phyloP scores from a whole-genome alignment of 192 early-diverging fungal species.

The Umbelopsis sp. region DNA sequence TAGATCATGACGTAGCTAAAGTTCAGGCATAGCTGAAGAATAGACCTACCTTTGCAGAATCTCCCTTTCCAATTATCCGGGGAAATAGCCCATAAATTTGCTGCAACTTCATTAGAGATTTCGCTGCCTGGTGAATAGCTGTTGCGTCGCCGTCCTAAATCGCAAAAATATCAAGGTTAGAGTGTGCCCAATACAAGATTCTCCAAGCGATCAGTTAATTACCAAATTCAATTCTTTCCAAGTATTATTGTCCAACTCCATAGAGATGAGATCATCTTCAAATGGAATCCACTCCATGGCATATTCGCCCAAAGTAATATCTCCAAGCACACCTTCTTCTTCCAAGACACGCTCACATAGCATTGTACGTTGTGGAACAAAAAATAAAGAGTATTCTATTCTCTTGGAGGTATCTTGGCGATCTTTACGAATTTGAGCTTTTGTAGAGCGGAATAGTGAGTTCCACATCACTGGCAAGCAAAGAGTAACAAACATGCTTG shows the following conservation, averaged over 20 bases:
- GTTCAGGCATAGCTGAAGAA: neutral
- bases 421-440: slow-evolving; percentile 1
- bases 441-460: neutral
- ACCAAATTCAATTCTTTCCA: slow-evolving; percentile 82
- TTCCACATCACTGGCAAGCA: neutral
- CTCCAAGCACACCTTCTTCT: slow-evolving; percentile 90
- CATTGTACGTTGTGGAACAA: slow-evolving; percentile 88
- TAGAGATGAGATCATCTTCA: slow-evolving; percentile 87
- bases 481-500: neutral
- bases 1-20: neutral
- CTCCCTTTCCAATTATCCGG: slow-evolving; percentile 88
- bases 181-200: too few species aligned
- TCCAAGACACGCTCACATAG: slow-evolving; percentile 94
- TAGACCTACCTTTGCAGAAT: slow-evolving; percentile 66
- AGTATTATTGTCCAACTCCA: slow-evolving; percentile 79
- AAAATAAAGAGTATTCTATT: slow-evolving; percentile 72
- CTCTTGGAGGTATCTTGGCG: slow-evolving; percentile 10
- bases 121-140: slow-evolving; percentile 69
- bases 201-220: neutral
- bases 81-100: slow-evolving; percentile 88
- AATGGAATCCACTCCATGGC: slow-evolving; percentile 90
- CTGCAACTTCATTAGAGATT: slow-evolving; percentile 90
- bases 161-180: neutral
- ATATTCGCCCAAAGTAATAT: slow-evolving; percentile 84
- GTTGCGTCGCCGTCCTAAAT: slow-evolving; percentile 76